Evolutionary conservation across 441 rosid genomes (phyloP), one percentile per base, ranked within the genome.

Genomic region (Adansonia gregorii): DNA sequence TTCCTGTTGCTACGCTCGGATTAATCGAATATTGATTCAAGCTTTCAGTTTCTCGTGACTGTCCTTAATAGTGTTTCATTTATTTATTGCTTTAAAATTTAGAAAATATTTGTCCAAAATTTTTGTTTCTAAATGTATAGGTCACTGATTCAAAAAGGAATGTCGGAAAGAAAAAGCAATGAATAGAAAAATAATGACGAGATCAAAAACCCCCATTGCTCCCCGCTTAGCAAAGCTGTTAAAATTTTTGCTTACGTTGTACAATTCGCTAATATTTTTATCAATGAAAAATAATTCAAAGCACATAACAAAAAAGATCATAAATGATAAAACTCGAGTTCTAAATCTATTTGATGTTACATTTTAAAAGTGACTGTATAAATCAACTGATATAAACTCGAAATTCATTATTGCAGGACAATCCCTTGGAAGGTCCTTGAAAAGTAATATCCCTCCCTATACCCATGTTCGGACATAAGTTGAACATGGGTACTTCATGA

Each of bases 1-100:
- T 97, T 97, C 93, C 84, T 97, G 88, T 85, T 94, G 83, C 99
- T 98, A 0, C 91, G 86, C 17, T 5, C 90, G 8, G 97, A 92
- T 58, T 84, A 80, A 77, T 41, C 24, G 20, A 27, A 55, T 43
- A 22, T 8, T 43, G 66, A 56, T 24, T 27, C 48, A 12, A 3
- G 35, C 35, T 31, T 31, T 31, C 3, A 31, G 12, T 48, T 8
- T 10, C 22, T 39, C 56, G 41, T 78, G 76, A 59, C 43, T 77
- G 74, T 64, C 55, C 49, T 70, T 45, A 2, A 19, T 17, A 39
- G 78, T 48, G 73, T 63, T 74, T 3, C 27, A 24, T 58, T 15
- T 15, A 41, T 51, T 52, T 58, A 31, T 69, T 76, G 24, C 65
- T 39, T 81, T 63, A 60, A 39, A 31, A 20, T 35, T 52, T 77